phyloP scores from a whole-genome alignment of 345 rosid genomes.

The Hibiscus syriacus region DNA sequence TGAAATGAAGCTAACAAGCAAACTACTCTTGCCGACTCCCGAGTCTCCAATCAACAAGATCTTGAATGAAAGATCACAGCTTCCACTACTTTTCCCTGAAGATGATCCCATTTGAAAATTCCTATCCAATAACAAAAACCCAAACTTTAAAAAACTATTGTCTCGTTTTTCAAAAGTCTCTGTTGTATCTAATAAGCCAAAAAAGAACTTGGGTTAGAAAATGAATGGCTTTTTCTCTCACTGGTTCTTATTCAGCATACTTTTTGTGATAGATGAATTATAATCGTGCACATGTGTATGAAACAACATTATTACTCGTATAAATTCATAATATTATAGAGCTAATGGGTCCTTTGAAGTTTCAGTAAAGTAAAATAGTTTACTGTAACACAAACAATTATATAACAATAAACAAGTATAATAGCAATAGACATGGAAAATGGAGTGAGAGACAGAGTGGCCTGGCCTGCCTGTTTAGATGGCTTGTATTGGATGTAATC shows the following conservation, averaged over 20 bases:
- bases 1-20: conserved; percentile 94
- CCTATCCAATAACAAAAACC: conserved; percentile 3
- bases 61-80: conserved; percentile 86
- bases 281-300: too few relatives aligned
- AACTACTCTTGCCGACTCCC: conserved; percentile 91
- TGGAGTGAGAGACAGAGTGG: not conserved
- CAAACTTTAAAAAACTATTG: not conserved
- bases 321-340: not conserved
- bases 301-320: not conserved
- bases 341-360: not conserved
- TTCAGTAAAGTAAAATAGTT: too few relatives aligned
- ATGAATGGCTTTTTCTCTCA: conserved; percentile 5
- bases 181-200: conserved; percentile 25
- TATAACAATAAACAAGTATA: not conserved
- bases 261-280: too few relatives aligned
- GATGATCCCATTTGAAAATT: conserved; percentile 59
- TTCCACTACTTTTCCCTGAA: conserved; percentile 54
- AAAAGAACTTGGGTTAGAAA: not conserved
- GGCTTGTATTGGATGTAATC: not conserved
- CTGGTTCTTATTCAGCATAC: too few relatives aligned
- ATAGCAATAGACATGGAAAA: not conserved
- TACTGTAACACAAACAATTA: not conserved
- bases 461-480: not conserved
- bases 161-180: conserved; percentile 8
- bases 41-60: conserved; percentile 98